A percentile compares a stretch with the other conserved stretches of the same genome.
Conservation (phyloP, 352 stramenopile genomes). For the Globisporangium paroecandrum region DNA sequence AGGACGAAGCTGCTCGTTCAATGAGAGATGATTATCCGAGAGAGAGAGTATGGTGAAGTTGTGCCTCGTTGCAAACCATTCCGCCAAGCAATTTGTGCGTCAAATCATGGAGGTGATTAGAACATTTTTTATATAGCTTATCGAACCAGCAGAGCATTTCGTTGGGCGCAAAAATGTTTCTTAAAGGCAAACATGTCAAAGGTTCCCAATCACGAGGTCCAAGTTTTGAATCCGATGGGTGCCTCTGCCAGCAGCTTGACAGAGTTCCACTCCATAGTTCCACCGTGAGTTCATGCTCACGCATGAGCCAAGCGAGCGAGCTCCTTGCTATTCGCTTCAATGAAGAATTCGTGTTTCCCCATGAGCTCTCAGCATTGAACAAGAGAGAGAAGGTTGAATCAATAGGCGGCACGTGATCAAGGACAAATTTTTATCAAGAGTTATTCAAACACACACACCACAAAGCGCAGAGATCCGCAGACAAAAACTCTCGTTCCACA, state of each 20-base stretch:
- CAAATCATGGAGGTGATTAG: not conserved
- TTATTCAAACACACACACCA: not conserved
- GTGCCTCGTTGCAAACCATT: not conserved
- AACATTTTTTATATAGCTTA: no score
- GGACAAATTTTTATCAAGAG: conserved; percentile 1
- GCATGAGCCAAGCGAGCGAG: not conserved
- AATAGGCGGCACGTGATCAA: not conserved
- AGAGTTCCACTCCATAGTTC: not conserved
- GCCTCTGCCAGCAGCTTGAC: not conserved
- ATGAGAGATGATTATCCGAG: not conserved
- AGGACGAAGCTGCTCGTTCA: not conserved
- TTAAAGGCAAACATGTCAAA: no score
- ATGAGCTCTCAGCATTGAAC: not conserved
- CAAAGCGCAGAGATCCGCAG: not conserved
- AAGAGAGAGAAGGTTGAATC: not conserved
- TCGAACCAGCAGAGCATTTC: not conserved
- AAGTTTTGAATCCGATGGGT: not conserved
- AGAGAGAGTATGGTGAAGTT: not conserved
- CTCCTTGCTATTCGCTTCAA: no score
- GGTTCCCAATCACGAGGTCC: no score
- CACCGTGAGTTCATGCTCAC: not conserved
- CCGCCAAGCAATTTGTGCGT: not conserved
- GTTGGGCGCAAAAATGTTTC: not conserved
- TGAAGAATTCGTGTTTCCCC: no score
- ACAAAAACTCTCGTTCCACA: not conserved